phyloP scores from a whole-genome alignment of 768 basidiomycete species.

The Serendipita indica region DNA sequence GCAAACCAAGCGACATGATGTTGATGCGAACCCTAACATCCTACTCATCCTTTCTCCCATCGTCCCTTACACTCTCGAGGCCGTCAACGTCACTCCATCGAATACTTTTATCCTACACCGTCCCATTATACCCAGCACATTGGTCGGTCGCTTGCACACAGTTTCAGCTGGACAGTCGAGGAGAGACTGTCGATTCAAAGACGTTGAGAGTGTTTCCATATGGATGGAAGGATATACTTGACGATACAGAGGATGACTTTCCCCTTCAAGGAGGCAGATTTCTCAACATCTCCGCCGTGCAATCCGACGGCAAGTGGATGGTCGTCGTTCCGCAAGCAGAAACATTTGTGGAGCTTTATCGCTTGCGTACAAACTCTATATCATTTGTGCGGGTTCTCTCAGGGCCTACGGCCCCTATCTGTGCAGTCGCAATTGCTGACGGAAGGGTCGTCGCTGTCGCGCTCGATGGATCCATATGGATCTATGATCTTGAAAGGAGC shows the following conservation, averaged over 20 bases:
- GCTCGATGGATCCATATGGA: not conserved
- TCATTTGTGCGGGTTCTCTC: not conserved
- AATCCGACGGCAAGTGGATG: not conserved
- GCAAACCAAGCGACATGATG: not conserved
- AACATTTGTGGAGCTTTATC: not conserved
- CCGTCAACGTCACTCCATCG: not conserved
- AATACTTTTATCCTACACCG: not conserved
- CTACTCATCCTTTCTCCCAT: not conserved
- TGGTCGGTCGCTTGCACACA: not conserved
- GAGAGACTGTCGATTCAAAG: not conserved
- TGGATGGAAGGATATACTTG: not conserved
- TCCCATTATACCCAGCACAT: constrained; percentile 1
- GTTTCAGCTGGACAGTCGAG: not conserved
- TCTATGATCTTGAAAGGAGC: not conserved
- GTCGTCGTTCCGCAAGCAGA: not conserved
- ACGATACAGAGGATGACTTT: not conserved
- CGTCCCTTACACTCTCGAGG: not conserved
- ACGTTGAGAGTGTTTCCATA: not conserved
- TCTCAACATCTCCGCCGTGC: not conserved
- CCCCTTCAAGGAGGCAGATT: not conserved
- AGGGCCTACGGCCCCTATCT: not conserved
- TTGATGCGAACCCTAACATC: not conserved
- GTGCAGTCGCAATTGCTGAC: not conserved
- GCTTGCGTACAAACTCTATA: not conserved
- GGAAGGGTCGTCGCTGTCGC: not conserved